These are phyloP conservation scores for Cryptococcus deneoformans DNA, from an alignment of 1,284 basidiomycete species.

Conservation along the genomic window DNA sequence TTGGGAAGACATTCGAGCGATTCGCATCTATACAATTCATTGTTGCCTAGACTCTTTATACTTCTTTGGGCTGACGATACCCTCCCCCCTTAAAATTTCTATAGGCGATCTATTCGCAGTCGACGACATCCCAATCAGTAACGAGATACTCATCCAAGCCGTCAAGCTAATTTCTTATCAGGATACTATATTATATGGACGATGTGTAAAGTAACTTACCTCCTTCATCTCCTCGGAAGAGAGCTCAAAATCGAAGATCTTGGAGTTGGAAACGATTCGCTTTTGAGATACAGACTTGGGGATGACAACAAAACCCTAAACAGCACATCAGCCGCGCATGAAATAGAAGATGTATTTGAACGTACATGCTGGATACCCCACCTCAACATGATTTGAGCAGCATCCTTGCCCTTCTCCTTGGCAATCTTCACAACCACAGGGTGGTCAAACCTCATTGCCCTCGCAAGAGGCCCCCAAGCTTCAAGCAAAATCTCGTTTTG, in stretches of 20 bases:
- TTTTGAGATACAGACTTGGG: conserved; percentile 53
- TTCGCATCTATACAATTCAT: too few relatives aligned
- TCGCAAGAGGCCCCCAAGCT: conserved; percentile 52
- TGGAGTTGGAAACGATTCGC: conserved; percentile 52
- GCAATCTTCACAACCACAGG: conserved; percentile 44
- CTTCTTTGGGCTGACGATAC: too few relatives aligned
- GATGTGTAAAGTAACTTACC: conserved; percentile 22
- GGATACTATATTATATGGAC: background rate
- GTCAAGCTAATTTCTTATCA: conserved; percentile 26
- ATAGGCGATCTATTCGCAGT: conserved; percentile 6
- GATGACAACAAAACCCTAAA: conserved; percentile 50
- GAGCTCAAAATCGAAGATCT: conserved; percentile 54
- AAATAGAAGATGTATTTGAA: background rate
- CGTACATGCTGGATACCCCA: conserved; percentile 55
- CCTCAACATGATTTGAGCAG: conserved; percentile 55
- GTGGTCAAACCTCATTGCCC: conserved; percentile 51
- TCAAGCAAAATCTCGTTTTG: conserved; percentile 52
- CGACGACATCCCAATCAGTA: conserved; percentile 51
- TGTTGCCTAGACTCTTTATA: too few relatives aligned
- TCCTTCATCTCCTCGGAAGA: conserved; percentile 50
- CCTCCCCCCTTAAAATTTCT: too few relatives aligned
- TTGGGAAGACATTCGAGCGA: too few relatives aligned
- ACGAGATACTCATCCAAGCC: conserved; percentile 49
- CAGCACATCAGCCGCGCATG: background rate
- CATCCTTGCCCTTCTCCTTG: conserved; percentile 38